A percentile compares a stretch with the other conserved stretches of the same genome.
Conservation (phyloP, 2,329 filamentous ascomycete genomes). For the Diplodia scrobiculata region DNA sequence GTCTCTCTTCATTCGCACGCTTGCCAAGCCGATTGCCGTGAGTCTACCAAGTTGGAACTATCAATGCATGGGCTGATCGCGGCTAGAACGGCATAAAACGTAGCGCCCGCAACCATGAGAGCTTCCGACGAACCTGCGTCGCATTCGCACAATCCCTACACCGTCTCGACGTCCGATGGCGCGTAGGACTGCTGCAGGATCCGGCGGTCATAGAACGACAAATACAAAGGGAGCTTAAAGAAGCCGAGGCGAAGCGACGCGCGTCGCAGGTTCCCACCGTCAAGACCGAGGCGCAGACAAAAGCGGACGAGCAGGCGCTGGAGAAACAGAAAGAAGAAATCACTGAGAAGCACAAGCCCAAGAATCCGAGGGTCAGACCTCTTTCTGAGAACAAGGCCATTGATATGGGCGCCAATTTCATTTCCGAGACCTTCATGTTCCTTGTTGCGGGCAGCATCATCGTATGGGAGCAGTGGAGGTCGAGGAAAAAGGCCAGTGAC, state of each 20-base stretch:
- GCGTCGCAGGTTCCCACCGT: constrained; percentile 57
- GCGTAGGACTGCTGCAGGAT: constrained; percentile 66
- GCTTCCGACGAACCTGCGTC: constrained; percentile 64
- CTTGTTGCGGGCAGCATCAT: constrained; percentile 64
- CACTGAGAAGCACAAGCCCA: constrained; percentile 46
- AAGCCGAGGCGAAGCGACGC: constrained; percentile 54
- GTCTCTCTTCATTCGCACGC: constrained; percentile 64
- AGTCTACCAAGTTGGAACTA: constrained; percentile 35
- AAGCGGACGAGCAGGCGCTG: constrained; percentile 57
- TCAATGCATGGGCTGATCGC: neutral
- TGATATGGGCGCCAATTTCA: constrained; percentile 69
- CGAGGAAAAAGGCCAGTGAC: constrained; percentile 62
- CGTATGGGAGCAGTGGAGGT: constrained; percentile 63
- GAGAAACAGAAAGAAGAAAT: constrained; percentile 54
- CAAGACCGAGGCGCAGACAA: constrained; percentile 63
- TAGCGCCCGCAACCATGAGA: constrained; percentile 68
- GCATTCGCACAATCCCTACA: constrained; percentile 65
- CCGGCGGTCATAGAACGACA: constrained; percentile 57
- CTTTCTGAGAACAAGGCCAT: constrained; percentile 69
- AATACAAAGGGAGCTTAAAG: constrained; percentile 56
- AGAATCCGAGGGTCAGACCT: constrained; percentile 56
- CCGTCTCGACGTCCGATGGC: constrained; percentile 67
- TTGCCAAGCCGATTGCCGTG: constrained; percentile 70
- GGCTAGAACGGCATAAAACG: constrained; percentile 66
- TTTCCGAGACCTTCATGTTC: constrained; percentile 68